Conservation (phyloP, 495 filamentous ascomycete genomes). For the Xylona heveae region DNA sequence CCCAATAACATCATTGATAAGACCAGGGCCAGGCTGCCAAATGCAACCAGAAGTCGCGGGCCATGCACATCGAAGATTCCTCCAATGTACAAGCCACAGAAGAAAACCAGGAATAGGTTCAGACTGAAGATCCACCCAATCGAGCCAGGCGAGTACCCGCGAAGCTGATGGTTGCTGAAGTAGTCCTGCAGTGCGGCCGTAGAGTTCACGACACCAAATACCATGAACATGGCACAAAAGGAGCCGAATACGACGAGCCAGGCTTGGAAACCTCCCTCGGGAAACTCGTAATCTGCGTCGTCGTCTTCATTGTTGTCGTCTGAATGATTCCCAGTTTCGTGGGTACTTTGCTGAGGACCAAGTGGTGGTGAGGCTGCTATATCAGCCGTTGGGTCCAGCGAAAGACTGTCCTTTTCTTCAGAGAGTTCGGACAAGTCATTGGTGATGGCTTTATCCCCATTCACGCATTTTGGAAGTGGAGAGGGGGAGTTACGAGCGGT, state of each 20-base stretch:
- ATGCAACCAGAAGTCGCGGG: constrained; percentile 26
- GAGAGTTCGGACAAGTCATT: no score
- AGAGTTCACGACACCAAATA: constrained; percentile 54
- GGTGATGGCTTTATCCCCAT: no score
- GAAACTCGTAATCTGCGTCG: no score
- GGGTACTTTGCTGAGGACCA: no score
- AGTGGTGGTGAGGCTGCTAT: no score
- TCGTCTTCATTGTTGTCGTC: no score
- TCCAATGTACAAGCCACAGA: constrained; percentile 36
- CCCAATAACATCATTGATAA: constrained; percentile 18
- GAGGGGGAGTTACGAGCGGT: no score
- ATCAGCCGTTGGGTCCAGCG: no score
- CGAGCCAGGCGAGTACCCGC: constrained; percentile 31
- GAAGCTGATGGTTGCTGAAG: constrained; percentile 44
- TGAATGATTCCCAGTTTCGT: no score
- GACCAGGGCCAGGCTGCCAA: constrained; percentile 27
- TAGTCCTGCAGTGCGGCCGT: constrained; percentile 62
- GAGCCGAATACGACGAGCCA: constrained; percentile 64
- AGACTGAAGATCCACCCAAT: constrained; percentile 69
- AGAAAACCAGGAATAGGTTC: constrained; percentile 46
- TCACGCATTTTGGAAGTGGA: no score
- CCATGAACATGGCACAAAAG: constrained; percentile 48
- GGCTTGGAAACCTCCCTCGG: constrained; percentile 51
- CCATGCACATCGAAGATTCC: constrained; percentile 37
- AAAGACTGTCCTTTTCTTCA: no score